Conservation (phyloP, 805 yeast species). For the Candida boidinii region DNA sequence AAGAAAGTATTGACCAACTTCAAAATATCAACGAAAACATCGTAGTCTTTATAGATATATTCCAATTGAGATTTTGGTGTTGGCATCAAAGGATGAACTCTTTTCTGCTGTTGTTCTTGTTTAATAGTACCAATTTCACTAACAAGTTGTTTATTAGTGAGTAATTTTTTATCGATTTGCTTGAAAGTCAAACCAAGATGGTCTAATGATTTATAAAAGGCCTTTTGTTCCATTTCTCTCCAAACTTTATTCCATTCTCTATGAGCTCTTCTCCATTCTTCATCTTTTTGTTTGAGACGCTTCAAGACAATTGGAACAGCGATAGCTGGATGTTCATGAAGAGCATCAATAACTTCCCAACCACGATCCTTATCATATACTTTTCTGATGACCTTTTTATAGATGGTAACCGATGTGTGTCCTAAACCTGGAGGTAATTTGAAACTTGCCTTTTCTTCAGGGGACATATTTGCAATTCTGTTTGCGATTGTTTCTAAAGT, state of each 20-base stretch:
- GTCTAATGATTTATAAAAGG: slow-evolving; percentile 86
- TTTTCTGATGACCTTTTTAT: slow-evolving; percentile 87
- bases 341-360: slow-evolving; percentile 89
- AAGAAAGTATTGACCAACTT: slow-evolving; percentile 60
- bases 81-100: slow-evolving; percentile 80
- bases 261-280: slow-evolving; percentile 97
- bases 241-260: slow-evolving; percentile 98
- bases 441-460: slow-evolving; percentile 80
- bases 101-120: slow-evolving; percentile 82
- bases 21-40: slow-evolving; percentile 65
- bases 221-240: slow-evolving; percentile 97
- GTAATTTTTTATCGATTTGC: slow-evolving; percentile 87
- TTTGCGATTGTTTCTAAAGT: slow-evolving; percentile 92
- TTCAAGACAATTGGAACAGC: slow-evolving; percentile 91
- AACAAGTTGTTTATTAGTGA: slow-evolving; percentile 83
- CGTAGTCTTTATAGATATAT: slow-evolving; percentile 56
- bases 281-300: slow-evolving; percentile 94
- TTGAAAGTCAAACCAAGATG: slow-evolving; percentile 94
- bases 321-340: slow-evolving; percentile 90
- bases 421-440: slow-evolving; percentile 91
- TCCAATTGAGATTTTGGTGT: slow-evolving; percentile 64
- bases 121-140: slow-evolving; percentile 90
- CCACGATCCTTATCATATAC: slow-evolving; percentile 93
- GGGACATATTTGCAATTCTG: slow-evolving; percentile 85
- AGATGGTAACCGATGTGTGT: slow-evolving; percentile 82